phyloP scores from a whole-genome alignment of 2,329 filamentous ascomycete genomes.

The Colletotrichum sp. region DNA sequence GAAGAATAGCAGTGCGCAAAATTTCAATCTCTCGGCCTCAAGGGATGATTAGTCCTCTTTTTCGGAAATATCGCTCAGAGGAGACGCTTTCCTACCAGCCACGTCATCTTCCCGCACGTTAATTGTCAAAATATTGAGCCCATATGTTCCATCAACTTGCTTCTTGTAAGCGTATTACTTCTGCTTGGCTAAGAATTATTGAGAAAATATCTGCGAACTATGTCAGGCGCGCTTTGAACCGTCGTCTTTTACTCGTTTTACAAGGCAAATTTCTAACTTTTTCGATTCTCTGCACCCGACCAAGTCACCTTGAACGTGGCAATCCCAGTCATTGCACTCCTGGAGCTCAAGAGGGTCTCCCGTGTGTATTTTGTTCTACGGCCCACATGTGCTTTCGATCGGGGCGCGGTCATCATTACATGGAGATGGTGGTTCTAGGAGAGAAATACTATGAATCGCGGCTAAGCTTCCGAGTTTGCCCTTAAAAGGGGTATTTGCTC shows the following conservation, averaged over 20 bases:
- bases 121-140: not conserved
- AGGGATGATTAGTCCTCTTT: not conserved
- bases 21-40: not conserved
- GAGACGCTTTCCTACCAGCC: not conserved
- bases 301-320: not conserved
- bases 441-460: not conserved
- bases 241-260: not conserved
- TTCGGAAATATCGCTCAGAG: not conserved
- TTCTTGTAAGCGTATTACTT: not conserved
- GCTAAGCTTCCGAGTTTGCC: not conserved
- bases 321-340: not conserved
- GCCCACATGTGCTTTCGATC: not conserved
- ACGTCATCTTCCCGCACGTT: not conserved
- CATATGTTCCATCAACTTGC: not conserved
- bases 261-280: not conserved
- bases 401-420: not conserved
- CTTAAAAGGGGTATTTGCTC: not conserved
- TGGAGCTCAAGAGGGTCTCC: not conserved
- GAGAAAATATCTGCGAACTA: not conserved
- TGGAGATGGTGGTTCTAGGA: not conserved
- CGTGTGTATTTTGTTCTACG: not conserved
- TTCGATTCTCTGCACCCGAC: not conserved
- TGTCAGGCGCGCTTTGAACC: not conserved
- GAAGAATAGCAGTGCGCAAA: slow-evolving; percentile 27
- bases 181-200: not conserved